Conservation (phyloP, 2,329 filamentous ascomycete species). For the Fusarium illudens region DNA sequence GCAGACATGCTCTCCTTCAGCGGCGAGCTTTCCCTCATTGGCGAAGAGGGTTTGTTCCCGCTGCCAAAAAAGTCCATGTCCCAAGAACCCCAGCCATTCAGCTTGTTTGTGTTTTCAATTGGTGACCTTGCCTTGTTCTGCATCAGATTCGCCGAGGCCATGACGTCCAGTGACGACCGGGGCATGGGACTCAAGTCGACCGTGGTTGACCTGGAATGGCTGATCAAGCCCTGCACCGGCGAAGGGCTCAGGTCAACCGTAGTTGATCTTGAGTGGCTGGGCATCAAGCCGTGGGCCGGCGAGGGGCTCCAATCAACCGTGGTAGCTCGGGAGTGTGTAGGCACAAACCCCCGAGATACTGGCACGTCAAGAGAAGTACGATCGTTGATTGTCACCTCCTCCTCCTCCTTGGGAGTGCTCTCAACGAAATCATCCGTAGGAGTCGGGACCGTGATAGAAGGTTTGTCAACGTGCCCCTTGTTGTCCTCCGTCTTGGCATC, state of each 20-base stretch:
- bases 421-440: slow-evolving; percentile 11
- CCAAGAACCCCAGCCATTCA: slow-evolving; percentile 34
- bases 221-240: slow-evolving; percentile 2
- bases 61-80: slow-evolving; percentile 25
- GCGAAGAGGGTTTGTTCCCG: slow-evolving; percentile 8
- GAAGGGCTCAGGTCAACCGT: not conserved
- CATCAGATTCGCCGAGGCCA: slow-evolving; percentile 15
- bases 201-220: slow-evolving; percentile 32
- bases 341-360: slow-evolving; percentile 4
- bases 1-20: not conserved
- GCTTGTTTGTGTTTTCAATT: slow-evolving; percentile 16
- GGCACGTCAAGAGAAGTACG: slow-evolving; percentile 23
- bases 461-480: slow-evolving; percentile 8
- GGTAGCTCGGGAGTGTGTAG: not conserved
- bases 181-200: slow-evolving; percentile 16
- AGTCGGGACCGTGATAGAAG: slow-evolving; percentile 9
- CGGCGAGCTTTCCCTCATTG: slow-evolving; percentile 9
- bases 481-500: not conserved
- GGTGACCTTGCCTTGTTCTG: slow-evolving; percentile 12
- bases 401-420: not conserved
- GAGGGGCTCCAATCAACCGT: not conserved
- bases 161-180: slow-evolving; percentile 21
- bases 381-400: not conserved
- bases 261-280: not conserved
- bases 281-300: slow-evolving; percentile 2